Evolutionary conservation across 768 basidiomycete species (phyloP), one percentile per base, ranked within the genome.

Genomic region (Lanmaoa pseudosensibilis): DNA sequence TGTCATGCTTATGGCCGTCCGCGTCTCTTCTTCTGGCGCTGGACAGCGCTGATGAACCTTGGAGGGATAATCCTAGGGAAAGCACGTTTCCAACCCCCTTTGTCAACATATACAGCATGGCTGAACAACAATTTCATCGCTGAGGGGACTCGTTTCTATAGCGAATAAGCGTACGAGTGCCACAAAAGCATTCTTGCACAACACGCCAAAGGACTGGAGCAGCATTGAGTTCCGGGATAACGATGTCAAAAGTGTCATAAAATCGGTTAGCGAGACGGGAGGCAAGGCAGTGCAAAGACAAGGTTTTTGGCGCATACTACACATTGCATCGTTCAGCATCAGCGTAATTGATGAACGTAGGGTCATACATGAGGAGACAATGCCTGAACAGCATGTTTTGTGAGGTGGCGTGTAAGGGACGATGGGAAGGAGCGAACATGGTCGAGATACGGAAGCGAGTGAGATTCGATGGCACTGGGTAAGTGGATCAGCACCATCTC

Each of bases 391-490:
- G 78, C 83, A 57, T 90, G 82, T 71, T 86, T 87, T 32, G 87
- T 88, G 49, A 96, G 82, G 73, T 93, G 92, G 39, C 70, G 65
- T 2, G 77, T 77, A 80, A 95, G 82, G 18, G 73, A 75, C 33
- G 56, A 58, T 1, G 92, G 90, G 8, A 96, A 73, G 34, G 83
- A 65, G 33, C 82, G 80, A 33, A 84, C 70, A 33, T 84, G 80
- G 61, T 93, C 88, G 40, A 97, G 77, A 73, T 94, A 95, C 2
- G 92, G 93, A 39, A 97, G 77, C 36, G 84, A 77, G 65, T 90
- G 86, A 33, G 75, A 74, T 67, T 94, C 90, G 43, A 94, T 86
- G 54, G 86, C 69, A 50, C 93, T 95, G 38, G 6, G 43, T 50
- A 34, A 54, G 54, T 58, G 30, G 50, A 55, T 63, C 45, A 63